Evolutionary conservation across 768 basidiomycete species (phyloP), one percentile per base, ranked within the genome.

Genomic region (Termitomyces sp.): DNA sequence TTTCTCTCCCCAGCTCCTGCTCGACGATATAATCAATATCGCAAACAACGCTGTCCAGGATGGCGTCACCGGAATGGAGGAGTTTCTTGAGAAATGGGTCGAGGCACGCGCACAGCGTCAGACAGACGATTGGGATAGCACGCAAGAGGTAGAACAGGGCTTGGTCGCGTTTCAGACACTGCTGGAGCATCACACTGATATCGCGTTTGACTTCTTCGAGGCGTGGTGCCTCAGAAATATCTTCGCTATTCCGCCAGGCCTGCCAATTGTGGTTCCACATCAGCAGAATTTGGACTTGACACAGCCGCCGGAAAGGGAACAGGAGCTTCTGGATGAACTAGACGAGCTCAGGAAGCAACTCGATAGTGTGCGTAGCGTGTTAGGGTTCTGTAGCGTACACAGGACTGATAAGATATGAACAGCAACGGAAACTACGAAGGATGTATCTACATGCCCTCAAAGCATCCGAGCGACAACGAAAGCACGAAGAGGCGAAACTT

Each of bases 181-280:
- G 48, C 80, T 97, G 14, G 92, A 95, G 69, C 86, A 86, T 58
- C 94, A 95, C 66, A 88, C 91, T 48, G 94, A 97, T 69, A 82
- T 92, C 49, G 94, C 94, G 0, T 92, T 96, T 62, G 94, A 97
- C 71, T 91, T 89, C 69, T 92, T 97, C 67, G 94, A 94, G 74
- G 88, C 87, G 0, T 96, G 94, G 94, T 87, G 86, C 11, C 72
- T 94, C 68, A 79, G 93, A 46, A 97, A 96, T 73, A 89, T 94
- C 60, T 96, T 96, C 67, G 83, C 86, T 56, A 81, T 94, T 15
- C 84, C 87, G 0, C 78, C 83, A 3, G 85, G 87, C 62, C 68
- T 92, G 38, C 87, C 87, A 0, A 75, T 93, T 37, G 85, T 93
- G 14, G 80, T 87, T 4, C 89, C 89, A 3, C 91, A 92, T 68